A percentile compares a stretch with the other conserved stretches of the same genome.
Evolutionary conservation across 116 monocot genomes (phyloP).

Genomic region (Dioscorea cayenensis): DNA sequence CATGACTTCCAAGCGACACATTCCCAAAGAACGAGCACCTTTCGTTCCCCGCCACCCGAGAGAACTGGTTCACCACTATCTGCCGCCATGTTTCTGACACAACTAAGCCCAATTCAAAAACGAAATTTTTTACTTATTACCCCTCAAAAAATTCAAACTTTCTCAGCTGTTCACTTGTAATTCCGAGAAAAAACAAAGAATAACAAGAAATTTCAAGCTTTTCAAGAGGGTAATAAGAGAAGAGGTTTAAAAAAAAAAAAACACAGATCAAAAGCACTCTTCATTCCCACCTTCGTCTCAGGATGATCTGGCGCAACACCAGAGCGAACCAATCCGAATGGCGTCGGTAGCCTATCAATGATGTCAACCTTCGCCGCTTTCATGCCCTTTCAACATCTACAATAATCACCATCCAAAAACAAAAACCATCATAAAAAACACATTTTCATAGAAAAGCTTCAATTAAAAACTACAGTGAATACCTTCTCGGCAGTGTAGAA

Average conservation of each 20-base stretch:
- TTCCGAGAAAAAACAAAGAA: no score
- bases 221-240: background rate
- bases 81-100: slow-evolving; percentile 65
- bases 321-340: slow-evolving; percentile 90
- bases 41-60: slow-evolving; percentile 73
- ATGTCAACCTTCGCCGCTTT: slow-evolving; percentile 66
- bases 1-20: slow-evolving; percentile 55
- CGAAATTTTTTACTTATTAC: no score
- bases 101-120: slow-evolving; percentile 30
- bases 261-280: background rate
- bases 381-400: slow-evolving; percentile 77
- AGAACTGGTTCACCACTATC: slow-evolving; percentile 95
- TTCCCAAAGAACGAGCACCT: slow-evolving; percentile 95
- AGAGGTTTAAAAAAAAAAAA: background rate
- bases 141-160: no score
- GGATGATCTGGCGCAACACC: slow-evolving; percentile 98
- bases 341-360: slow-evolving; percentile 82
- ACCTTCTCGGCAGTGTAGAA: slow-evolving; percentile 96
- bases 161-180: no score
- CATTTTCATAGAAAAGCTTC: background rate
- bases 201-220: no score
- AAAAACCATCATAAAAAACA: background rate
- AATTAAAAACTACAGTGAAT: no score
- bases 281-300: slow-evolving; percentile 74
- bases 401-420: background rate